phyloP scores from a whole-genome alignment of 2,329 filamentous ascomycete species.

The Arachnopeziza araneosa region DNA sequence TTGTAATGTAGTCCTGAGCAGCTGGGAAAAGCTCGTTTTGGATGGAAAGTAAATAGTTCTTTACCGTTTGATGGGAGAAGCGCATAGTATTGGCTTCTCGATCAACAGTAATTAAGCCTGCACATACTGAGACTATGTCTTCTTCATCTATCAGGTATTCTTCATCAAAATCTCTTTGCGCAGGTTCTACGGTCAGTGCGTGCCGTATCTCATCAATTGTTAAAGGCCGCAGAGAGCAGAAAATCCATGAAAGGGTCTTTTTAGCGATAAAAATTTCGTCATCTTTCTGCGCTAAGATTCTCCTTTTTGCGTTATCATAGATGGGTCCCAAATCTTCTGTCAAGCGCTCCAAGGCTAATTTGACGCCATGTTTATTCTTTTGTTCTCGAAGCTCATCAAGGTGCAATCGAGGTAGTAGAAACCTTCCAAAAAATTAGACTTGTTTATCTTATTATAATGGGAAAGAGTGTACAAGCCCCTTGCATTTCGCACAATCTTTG shows the following conservation, averaged over 20 bases:
- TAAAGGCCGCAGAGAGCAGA: conserved; percentile 32
- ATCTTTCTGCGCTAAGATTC: conserved; percentile 35
- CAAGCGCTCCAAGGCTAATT: conserved; percentile 28
- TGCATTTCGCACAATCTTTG: conserved; percentile 16
- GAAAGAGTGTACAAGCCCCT: conserved; percentile 28
- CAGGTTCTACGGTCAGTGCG: conserved; percentile 37
- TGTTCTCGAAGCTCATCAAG: conserved; percentile 30
- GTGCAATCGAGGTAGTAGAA: conserved; percentile 21
- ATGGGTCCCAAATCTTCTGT: conserved; percentile 24
- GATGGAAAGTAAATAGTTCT: conserved; percentile 26
- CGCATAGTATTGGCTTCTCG: neutral
- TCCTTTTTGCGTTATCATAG: conserved; percentile 38
- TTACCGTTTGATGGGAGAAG: conserved; percentile 26
- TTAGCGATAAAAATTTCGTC: neutral
- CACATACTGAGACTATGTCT: neutral
- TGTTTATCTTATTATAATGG: neutral
- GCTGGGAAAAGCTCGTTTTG: conserved; percentile 11
- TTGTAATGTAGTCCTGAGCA: conserved; percentile 16
- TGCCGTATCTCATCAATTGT: conserved; percentile 35
- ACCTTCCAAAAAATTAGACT: conserved; percentile 22
- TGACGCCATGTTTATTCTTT: conserved; percentile 31
- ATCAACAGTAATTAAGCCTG: conserved; percentile 7
- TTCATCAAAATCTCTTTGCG: conserved; percentile 24
- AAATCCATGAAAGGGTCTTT: conserved; percentile 4
- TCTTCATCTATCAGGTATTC: neutral